phyloP scores from a whole-genome alignment of 129 eudicot species.

The Helianthus annuus region DNA sequence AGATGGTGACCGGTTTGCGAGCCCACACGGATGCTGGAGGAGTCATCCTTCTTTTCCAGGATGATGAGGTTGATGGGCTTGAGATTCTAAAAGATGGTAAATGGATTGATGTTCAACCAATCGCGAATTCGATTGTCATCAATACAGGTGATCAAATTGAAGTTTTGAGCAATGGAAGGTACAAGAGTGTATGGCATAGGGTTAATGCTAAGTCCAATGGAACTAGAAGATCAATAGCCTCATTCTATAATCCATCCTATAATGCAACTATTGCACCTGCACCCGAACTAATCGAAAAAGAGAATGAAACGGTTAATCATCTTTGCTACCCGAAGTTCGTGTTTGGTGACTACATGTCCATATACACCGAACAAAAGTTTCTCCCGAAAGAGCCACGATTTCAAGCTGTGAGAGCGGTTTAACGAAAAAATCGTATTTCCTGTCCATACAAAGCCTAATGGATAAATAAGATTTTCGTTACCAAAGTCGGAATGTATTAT shows the following conservation, averaged over 20 bases:
- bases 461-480: not conserved
- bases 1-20: constrained; percentile 57
- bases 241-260: constrained; percentile 64
- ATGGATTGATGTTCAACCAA: constrained; percentile 76
- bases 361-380: constrained; percentile 74
- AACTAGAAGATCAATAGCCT: constrained; percentile 61
- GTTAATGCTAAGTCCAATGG: constrained; percentile 39
- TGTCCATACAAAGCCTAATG: not conserved
- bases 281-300: constrained; percentile 34
- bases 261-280: constrained; percentile 65
- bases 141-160: constrained; percentile 83
- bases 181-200: constrained; percentile 78
- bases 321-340: constrained; percentile 56
- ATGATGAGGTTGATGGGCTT: constrained; percentile 60
- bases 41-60: constrained; percentile 69
- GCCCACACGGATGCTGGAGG: constrained; percentile 95
- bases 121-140: constrained; percentile 58
- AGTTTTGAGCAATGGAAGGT: constrained; percentile 68
- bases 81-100: constrained; percentile 64
- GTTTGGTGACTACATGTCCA: constrained; percentile 76
- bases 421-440: not conserved
- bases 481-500: not conserved
- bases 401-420: constrained; percentile 51
- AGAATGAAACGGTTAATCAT: constrained; percentile 7
- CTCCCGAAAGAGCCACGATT: constrained; percentile 89